Percentiles rank a stretch among this genome's conserved stretches.
Conservation (phyloP, 2,329 filamentous ascomycete species). For the Alternaria brassicae region DNA sequence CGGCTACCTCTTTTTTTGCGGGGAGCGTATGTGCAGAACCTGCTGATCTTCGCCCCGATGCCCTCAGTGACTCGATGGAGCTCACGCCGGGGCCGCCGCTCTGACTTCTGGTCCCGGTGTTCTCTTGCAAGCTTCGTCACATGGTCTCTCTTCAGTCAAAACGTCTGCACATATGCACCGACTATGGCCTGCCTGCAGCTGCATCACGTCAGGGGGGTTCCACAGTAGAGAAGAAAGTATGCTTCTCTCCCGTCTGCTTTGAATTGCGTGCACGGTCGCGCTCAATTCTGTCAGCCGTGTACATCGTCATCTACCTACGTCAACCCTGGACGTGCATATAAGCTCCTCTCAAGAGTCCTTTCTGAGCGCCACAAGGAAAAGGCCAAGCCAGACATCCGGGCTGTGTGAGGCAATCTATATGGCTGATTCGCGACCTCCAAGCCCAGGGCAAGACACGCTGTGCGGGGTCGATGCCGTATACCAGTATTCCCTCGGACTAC, state of each 20-base stretch:
- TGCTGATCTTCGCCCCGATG: conserved; percentile 32
- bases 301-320: conserved; percentile 40
- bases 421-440: conserved; percentile 20
- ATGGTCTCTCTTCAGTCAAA: neutral
- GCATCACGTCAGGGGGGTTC: conserved; percentile 21
- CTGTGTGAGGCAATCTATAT: conserved; percentile 26
- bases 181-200: conserved; percentile 5
- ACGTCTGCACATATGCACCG: neutral
- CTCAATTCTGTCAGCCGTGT: conserved; percentile 4
- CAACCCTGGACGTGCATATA: conserved; percentile 33
- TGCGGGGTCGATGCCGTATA: conserved; percentile 40
- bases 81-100: conserved; percentile 22
- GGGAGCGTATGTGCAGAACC: conserved; percentile 21
- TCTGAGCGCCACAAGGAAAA: conserved; percentile 31
- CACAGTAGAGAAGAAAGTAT: neutral
- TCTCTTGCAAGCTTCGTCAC: neutral
- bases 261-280: conserved; percentile 10
- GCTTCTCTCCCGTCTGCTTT: conserved; percentile 16
- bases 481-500: conserved; percentile 23
- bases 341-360: conserved; percentile 39
- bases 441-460: conserved; percentile 11
- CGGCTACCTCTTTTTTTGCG: conserved; percentile 20
- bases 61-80: conserved; percentile 23
- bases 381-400: conserved; percentile 6
- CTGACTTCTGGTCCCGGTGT: conserved; percentile 9